Evolutionary conservation across 2,329 filamentous ascomycete species (phyloP), one percentile per base, ranked within the genome.

Genomic region (Aspergillus sojae): DNA sequence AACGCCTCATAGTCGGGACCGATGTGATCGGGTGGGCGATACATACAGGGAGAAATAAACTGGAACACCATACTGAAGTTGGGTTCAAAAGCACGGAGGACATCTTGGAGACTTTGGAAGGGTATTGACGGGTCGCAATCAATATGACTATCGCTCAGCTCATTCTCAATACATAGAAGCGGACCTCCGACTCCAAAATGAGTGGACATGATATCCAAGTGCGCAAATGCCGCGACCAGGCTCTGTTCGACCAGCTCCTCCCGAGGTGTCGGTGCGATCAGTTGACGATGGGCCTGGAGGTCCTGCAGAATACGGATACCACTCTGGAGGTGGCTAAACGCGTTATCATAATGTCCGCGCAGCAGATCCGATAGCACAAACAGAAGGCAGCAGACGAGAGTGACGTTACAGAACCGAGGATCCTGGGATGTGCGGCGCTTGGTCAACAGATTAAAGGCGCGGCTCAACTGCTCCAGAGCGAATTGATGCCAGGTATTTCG

Each of bases 321-420:
- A 9, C 45, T 34, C 5, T 36, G 55, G 1, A 62, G 48, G 28
- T 62, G 56, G 16, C 7, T 12, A 5, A 62, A 53, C 3, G 60
- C 45, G 12, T 14, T 5, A 1, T 53, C 41, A 43, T 62, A 62
- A 0, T 58, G 34, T 1, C 48, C 45, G 26, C 30, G 45, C 5
- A 62, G 28, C 5, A 50, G 11, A 2, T 58, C 48, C 2, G 12
- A 26, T 21, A 62, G 21, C 0, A 58, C 19, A n/a, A 62, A 62
- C 7, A 62, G 11, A n/a, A 62, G 28, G 4, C 60, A 58, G 21
- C 55, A 62, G 16, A 58, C 43, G 1, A 62, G n/a, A 2, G 56
- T 62, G 2, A 58, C 46, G 5, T 58, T 41, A 32, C 36, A 36
- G n/a, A 58, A 26, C 2, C 21, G 46, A n/a, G 60, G 56, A 19